Conservation (phyloP, 306 rosid species). For the Alnus glutinosa region DNA sequence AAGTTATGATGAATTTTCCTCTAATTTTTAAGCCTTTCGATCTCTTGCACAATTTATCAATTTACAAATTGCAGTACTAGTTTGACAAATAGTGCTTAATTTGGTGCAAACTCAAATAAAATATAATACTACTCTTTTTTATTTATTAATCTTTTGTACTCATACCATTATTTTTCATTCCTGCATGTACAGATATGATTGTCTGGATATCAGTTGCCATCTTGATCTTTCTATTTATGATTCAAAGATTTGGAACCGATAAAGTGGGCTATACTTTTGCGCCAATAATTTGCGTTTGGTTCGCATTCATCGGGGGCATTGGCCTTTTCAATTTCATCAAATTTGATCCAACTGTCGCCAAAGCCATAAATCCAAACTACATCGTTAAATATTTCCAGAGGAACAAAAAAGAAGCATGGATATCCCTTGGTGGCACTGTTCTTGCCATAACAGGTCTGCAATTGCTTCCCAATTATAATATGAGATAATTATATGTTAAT, state of each 20-base stretch:
- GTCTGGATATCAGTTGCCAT: conserved; percentile 65
- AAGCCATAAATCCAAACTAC: conserved; percentile 66
- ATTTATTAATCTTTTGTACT: no score
- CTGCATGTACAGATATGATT: conserved; percentile 34
- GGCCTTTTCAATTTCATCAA: conserved; percentile 68
- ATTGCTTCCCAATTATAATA: not conserved
- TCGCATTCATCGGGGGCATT: conserved; percentile 49
- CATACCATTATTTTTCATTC: not conserved
- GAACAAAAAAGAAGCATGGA: conserved; percentile 74
- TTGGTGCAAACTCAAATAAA: no score
- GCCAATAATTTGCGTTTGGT: conserved; percentile 73
- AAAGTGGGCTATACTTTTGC: conserved; percentile 82
- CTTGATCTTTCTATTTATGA: conserved; percentile 53
- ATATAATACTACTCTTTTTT: no score
- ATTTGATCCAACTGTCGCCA: conserved; percentile 55
- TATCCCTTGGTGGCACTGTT: conserved; percentile 83
- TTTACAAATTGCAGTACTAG: no score
- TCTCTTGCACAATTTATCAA: no score
- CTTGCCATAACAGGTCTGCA: conserved; percentile 58
- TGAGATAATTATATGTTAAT: not conserved
- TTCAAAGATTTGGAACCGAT: conserved; percentile 81
- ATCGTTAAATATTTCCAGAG: conserved; percentile 58
- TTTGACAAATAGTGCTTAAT: no score
- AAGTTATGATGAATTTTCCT: no score
- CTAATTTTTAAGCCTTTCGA: no score